Conservation (phyloP, 1,284 basidiomycete genomes). For the Heliocybe sulcata region DNA sequence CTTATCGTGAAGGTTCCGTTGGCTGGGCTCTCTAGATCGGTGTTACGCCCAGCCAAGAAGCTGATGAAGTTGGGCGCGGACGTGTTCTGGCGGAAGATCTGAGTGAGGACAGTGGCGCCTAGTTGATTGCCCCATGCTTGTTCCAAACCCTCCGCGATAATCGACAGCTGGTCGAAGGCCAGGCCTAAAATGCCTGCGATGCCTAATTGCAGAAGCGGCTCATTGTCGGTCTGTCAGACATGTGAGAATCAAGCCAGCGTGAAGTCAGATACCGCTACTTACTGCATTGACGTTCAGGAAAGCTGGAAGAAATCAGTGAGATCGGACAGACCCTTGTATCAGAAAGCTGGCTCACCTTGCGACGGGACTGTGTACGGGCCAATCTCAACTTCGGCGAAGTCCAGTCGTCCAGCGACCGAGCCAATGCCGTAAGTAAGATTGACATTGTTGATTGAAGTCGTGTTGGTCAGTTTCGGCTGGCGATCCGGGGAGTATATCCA, state of each 20-base stretch:
- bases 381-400: conserved; percentile 18
- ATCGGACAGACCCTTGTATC: background rate
- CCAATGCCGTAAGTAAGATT: conserved; percentile 18
- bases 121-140: conserved; percentile 9
- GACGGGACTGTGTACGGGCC: conserved; percentile 18
- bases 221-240: conserved; percentile 13
- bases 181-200: conserved; percentile 20
- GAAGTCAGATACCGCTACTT: conserved; percentile 12
- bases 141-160: conserved; percentile 10
- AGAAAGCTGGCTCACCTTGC: conserved; percentile 16
- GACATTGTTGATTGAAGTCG: background rate
- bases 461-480: background rate
- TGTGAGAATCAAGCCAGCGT: background rate
- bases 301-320: conserved; percentile 11
- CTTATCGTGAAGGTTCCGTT: conserved; percentile 23
- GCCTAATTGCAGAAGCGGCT: conserved; percentile 14
- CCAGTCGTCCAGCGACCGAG: conserved; percentile 14
- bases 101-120: conserved; percentile 16
- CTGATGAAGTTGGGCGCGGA: conserved; percentile 19
- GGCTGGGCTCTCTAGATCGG: conserved; percentile 15
- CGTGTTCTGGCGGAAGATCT: conserved; percentile 19
- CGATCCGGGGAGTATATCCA: background rate
- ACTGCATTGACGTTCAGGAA: conserved; percentile 19
- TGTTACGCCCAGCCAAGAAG: conserved; percentile 19
- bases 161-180: conserved; percentile 17